phyloP scores from a whole-genome alignment of 2,329 filamentous ascomycete species.

The Canariomyces notabilis region DNA sequence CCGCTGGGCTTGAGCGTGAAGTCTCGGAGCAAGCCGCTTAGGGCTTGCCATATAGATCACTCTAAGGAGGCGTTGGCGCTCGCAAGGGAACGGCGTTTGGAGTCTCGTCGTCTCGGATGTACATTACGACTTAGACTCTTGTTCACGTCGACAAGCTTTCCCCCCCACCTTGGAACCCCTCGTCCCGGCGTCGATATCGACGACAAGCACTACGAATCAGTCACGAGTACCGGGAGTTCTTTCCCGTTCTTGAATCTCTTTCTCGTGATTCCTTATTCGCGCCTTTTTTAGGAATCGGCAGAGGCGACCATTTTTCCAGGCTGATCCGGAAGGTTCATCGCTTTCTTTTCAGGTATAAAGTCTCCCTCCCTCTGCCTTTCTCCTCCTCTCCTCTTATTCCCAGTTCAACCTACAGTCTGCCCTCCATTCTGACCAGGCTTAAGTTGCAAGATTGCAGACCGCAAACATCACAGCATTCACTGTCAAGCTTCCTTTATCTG shows the following conservation, averaged over 20 bases:
- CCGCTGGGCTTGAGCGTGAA: constrained; percentile 47
- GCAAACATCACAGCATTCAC: too few relatives aligned
- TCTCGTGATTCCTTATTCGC: background rate
- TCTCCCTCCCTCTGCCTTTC: background rate
- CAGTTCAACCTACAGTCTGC: background rate
- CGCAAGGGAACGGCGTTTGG: background rate
- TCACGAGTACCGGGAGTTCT: background rate
- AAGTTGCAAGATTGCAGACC: too few relatives aligned
- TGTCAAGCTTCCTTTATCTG: too few relatives aligned
- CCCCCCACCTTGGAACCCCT: background rate
- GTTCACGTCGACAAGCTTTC: too few relatives aligned
- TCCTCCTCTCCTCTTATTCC: background rate
- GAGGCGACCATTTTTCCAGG: background rate
- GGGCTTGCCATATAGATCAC: constrained; percentile 1
- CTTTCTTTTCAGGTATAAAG: background rate
- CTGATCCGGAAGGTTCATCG: background rate
- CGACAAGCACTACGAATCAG: too few relatives aligned
- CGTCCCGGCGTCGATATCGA: too few relatives aligned
- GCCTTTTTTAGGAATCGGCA: background rate
- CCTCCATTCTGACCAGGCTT: background rate
- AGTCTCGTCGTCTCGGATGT: background rate
- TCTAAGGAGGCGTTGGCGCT: background rate
- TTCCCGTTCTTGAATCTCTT: background rate
- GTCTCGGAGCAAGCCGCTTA: background rate
- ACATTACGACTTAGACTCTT: background rate